Evolutionary conservation across 2,329 filamentous ascomycete genomes (phyloP).

Genomic region (Knufia fluminis): DNA sequence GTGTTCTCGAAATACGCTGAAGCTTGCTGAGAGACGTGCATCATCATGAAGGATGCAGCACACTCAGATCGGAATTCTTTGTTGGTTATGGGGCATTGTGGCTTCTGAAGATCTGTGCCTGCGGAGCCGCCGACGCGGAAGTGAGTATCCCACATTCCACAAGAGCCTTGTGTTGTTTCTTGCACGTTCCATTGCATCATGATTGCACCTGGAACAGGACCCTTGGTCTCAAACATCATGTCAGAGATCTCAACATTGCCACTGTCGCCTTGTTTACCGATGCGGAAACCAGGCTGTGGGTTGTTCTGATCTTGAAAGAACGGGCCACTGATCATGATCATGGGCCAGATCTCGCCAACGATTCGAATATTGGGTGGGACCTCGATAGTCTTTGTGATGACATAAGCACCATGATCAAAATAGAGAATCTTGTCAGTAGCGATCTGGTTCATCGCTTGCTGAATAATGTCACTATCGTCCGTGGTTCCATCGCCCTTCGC

Average conservation of each 20-base stretch:
- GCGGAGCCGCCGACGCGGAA: constrained; percentile 81
- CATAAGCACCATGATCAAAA: constrained; percentile 56
- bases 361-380: constrained; percentile 71
- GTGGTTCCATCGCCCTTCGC: constrained; percentile 79
- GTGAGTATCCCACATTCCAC: constrained; percentile 92
- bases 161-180: constrained; percentile 55
- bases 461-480: constrained; percentile 80
- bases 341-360: constrained; percentile 81
- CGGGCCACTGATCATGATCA: constrained; percentile 72
- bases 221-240: constrained; percentile 73
- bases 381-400: constrained; percentile 51
- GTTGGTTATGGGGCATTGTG: constrained; percentile 70
- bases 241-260: constrained; percentile 83
- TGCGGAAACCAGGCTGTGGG: constrained; percentile 74
- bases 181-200: constrained; percentile 86
- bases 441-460: constrained; percentile 63
- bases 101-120: constrained; percentile 71
- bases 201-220: constrained; percentile 76
- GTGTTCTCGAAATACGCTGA: constrained; percentile 78
- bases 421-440: constrained; percentile 53
- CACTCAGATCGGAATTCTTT: constrained; percentile 58
- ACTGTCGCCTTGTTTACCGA: constrained; percentile 66
- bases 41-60: constrained; percentile 60
- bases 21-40: constrained; percentile 46
- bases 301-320: constrained; percentile 66